Evolutionary conservation across 352 stramenopile species (phyloP), one percentile per base, ranked within the genome.

Genomic region (Aphanomyces euteiches): DNA sequence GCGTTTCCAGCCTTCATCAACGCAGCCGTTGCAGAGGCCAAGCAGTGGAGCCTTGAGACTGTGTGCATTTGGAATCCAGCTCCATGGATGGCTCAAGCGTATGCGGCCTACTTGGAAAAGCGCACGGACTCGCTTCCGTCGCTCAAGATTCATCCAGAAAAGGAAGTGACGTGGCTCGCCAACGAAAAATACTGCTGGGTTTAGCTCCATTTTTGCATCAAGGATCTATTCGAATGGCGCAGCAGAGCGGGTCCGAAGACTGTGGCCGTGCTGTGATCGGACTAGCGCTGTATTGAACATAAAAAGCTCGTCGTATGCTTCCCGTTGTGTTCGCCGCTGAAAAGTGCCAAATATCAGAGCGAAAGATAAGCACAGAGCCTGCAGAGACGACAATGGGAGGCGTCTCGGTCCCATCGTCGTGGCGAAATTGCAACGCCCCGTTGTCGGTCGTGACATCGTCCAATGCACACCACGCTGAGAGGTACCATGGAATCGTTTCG

Each of bases 311-410:
- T 40, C 85, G 78, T 34, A 56, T 34, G 1, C 47, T 37, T 15
- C 75, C 41, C 8, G 85, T 87, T 21, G 75, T 68, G 64, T 92
- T 92, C 72, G 63, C 75, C 8, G 82, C 81, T 3, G 85, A 92
- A 58, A 72, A 83, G 54, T 92, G 85, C 85, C 83, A 92, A 34
- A 90, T 78, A 56, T 88, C 79, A 2, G 85, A 92, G 47, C 80
- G 66, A 64, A 92, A 92, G 53, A 90, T 76, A n/a, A 92, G 7
- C 36, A 80, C 79, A 10, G 80, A 77, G 3, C 84, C 84, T 8
- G 77, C 77, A 36, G 68, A 54, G 4, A 66, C 76, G 6, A 74
- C 39, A 10, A 88, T 43, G 3, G 79, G 82, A 17, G 68, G 68
- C 67, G 36, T 48, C 47, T 19, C 41, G 19, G 3, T 34, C 57